Conservation (phyloP, 2,329 filamentous ascomycete species). For the Tolypocladium cylindrosporum region DNA sequence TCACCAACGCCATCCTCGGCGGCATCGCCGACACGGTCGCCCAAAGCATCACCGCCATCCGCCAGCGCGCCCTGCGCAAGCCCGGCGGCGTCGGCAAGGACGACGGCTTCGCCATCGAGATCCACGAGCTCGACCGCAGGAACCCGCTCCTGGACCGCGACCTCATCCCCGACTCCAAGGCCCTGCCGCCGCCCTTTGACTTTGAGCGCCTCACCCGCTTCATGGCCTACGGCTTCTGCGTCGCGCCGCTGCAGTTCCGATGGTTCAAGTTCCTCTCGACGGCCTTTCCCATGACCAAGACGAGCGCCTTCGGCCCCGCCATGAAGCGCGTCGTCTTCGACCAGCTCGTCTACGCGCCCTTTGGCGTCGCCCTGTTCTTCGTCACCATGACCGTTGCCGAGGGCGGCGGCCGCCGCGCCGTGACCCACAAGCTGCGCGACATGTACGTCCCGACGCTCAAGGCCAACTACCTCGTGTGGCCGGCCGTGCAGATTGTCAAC, state of each 20-base stretch:
- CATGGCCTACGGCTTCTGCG: slow-evolving; percentile 94
- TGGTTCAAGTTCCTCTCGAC: slow-evolving; percentile 85
- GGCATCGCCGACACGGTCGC: slow-evolving; percentile 95
- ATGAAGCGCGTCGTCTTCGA: slow-evolving; percentile 88
- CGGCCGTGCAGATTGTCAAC: slow-evolving; percentile 90
- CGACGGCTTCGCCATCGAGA: slow-evolving; percentile 74
- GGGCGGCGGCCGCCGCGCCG: slow-evolving; percentile 72
- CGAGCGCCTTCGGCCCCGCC: slow-evolving; percentile 61
- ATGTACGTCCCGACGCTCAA: slow-evolving; percentile 92
- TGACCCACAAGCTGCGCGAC: slow-evolving; percentile 78
- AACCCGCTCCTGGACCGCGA: slow-evolving; percentile 57
- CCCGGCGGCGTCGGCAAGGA: slow-evolving; percentile 48
- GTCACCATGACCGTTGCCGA: slow-evolving; percentile 94
- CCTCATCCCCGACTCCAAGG: slow-evolving; percentile 51
- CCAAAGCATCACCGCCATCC: slow-evolving; percentile 80
- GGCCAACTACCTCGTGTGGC: slow-evolving; percentile 94
- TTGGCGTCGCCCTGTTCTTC: slow-evolving; percentile 83
- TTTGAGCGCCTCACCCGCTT: slow-evolving; percentile 91
- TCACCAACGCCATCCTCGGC: slow-evolving; percentile 91
- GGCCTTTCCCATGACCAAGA: slow-evolving; percentile 77
- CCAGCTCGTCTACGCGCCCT: slow-evolving; percentile 85
- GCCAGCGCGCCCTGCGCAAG: slow-evolving; percentile 56
- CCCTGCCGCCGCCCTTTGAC: slow-evolving; percentile 75
- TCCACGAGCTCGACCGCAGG: slow-evolving; percentile 77
- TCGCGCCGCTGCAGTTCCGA: slow-evolving; percentile 90